phyloP scores from a whole-genome alignment of 441 rosid genomes.

The Euphorbia corollata region DNA sequence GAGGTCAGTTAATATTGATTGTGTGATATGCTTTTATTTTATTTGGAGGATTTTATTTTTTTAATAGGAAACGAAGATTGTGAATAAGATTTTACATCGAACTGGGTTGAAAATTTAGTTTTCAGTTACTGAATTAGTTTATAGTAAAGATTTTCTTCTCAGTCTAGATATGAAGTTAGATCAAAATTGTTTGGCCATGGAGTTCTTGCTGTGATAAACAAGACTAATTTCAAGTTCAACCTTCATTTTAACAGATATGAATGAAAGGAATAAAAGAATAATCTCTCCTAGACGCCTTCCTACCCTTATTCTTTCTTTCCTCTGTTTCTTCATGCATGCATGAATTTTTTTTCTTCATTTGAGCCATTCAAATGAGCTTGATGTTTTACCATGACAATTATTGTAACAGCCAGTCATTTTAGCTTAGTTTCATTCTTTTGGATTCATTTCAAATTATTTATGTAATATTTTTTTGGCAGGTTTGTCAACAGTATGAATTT shows the following conservation, averaged over 20 bases:
- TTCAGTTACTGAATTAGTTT: not conserved
- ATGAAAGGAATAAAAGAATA: too few species aligned
- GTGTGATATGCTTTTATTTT: not conserved
- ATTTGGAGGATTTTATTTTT: not conserved
- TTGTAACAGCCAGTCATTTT: too few species aligned
- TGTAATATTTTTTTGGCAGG: constrained; percentile 42
- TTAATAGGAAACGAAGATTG: not conserved
- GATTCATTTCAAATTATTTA: not conserved
- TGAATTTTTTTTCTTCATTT: not conserved
- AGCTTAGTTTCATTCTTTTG: too few species aligned
- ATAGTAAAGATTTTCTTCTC: not conserved
- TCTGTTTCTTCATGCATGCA: too few species aligned
- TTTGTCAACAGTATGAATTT: constrained; percentile 95
- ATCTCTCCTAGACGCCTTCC: not conserved
- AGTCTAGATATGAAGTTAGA: not conserved
- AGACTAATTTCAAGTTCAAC: not conserved
- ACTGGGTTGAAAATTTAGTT: too few species aligned
- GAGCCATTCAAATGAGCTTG: not conserved
- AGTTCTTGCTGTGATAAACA: too few species aligned
- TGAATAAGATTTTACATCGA: not conserved
- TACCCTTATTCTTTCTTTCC: too few species aligned
- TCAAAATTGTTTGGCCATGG: not conserved
- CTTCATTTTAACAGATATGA: not conserved
- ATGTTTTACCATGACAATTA: too few species aligned
- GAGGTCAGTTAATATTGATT: constrained; percentile 49